phyloP scores from a whole-genome alignment of 495 filamentous ascomycete genomes.

The Hypoxylon lenormandii region DNA sequence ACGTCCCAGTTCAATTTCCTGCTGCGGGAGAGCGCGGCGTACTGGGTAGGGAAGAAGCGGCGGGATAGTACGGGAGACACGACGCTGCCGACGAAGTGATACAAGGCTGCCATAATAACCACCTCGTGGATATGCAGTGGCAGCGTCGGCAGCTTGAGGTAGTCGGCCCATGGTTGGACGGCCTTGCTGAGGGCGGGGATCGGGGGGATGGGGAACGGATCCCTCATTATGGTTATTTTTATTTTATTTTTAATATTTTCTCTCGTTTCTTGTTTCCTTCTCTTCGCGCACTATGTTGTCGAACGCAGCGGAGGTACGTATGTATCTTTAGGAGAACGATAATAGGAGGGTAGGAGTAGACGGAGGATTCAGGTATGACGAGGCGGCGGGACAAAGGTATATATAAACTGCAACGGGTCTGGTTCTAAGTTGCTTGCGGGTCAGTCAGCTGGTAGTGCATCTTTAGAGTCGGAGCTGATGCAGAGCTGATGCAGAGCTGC shows the following conservation, averaged over 20 bases:
- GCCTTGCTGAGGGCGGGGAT: conserved; percentile 64
- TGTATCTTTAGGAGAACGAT: too few species aligned
- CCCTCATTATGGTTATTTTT: conserved; percentile 67
- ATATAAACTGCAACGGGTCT: conserved; percentile 2
- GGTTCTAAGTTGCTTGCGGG: neutral
- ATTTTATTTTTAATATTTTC: too few species aligned
- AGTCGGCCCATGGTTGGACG: conserved; percentile 69
- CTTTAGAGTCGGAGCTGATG: conserved; percentile 16
- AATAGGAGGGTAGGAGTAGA: conserved; percentile 1
- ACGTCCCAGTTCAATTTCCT: conserved; percentile 95
- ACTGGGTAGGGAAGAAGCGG: conserved; percentile 75
- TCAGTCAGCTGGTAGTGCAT: conserved; percentile 29
- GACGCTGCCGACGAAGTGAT: conserved; percentile 78
- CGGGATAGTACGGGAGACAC: conserved; percentile 80
- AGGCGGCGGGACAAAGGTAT: neutral
- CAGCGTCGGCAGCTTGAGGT: conserved; percentile 73
- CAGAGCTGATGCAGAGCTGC: conserved; percentile 23
- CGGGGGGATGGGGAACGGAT: conserved; percentile 75
- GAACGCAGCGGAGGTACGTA: neutral
- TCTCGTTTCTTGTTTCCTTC: conserved; percentile 1
- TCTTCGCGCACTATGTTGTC: neutral
- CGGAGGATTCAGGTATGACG: neutral
- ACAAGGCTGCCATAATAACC: conserved; percentile 75
- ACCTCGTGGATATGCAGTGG: conserved; percentile 91
- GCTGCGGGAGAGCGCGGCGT: conserved; percentile 71